phyloP scores from a whole-genome alignment of 2,329 filamentous ascomycete species.

The Diaporthe destruens region DNA sequence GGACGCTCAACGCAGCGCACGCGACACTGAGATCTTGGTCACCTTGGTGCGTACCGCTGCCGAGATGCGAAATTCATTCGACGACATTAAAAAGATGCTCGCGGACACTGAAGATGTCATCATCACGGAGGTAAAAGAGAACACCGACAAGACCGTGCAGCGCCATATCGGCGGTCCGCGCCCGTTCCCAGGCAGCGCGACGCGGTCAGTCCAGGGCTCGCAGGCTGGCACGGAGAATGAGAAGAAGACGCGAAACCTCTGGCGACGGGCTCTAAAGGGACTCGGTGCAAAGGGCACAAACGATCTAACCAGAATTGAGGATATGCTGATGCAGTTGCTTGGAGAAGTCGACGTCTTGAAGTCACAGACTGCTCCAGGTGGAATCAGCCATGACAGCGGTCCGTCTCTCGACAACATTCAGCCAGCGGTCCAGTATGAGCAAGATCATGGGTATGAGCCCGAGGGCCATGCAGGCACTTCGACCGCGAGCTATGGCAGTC shows the following conservation, averaged over 20 bases:
- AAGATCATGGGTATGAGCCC: slow-evolving; percentile 83
- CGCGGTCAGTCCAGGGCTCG: slow-evolving; percentile 70
- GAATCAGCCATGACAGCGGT: slow-evolving; percentile 63
- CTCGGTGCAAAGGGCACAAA: slow-evolving; percentile 88
- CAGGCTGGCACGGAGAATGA: slow-evolving; percentile 71
- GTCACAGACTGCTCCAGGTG: slow-evolving; percentile 62
- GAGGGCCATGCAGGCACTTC: slow-evolving; percentile 84
- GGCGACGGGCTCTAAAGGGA: slow-evolving; percentile 92
- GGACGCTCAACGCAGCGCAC: slow-evolving; percentile 94
- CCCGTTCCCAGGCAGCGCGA: slow-evolving; percentile 77
- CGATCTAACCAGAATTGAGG: slow-evolving; percentile 89
- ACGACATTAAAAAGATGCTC: slow-evolving; percentile 93
- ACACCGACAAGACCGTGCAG: slow-evolving; percentile 87
- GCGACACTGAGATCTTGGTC: slow-evolving; percentile 96
- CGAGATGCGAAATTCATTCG: slow-evolving; percentile 97
- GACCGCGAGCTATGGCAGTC: slow-evolving; percentile 77
- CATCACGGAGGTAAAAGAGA: slow-evolving; percentile 86
- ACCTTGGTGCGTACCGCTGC: slow-evolving; percentile 93
- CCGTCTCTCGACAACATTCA: slow-evolving; percentile 78
- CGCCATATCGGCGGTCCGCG: slow-evolving; percentile 87
- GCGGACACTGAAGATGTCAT: slow-evolving; percentile 91
- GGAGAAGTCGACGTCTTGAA: slow-evolving; percentile 91
- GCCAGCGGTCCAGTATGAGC: slow-evolving; percentile 72
- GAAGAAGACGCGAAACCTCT: slow-evolving; percentile 89
- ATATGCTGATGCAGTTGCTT: slow-evolving; percentile 91